A percentile compares a stretch with the other conserved stretches of the same genome.
These are phyloP conservation scores for Smittium mucronatum DNA, from an alignment of 371 early-diverging fungal species.

Conservation along the genomic window DNA sequence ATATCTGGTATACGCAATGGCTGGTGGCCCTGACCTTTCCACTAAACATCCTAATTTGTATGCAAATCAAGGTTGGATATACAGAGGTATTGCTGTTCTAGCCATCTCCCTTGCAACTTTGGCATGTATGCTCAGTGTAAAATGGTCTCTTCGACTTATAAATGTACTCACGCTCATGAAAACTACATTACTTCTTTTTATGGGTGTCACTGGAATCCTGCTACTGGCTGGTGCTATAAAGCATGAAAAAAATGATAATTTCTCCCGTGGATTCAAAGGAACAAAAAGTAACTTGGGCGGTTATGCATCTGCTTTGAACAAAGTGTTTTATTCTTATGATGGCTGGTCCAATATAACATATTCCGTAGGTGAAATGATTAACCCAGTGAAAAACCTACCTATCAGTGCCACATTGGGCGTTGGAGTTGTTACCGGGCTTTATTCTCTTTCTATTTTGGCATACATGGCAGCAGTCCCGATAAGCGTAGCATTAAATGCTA, in stretches of 20 bases:
- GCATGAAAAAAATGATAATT: constrained; percentile 36
- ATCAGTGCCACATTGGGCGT: constrained; percentile 36
- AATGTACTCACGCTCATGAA: constrained; percentile 68
- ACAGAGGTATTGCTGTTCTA: constrained; percentile 49
- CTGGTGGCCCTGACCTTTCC: constrained; percentile 10
- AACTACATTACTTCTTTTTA: constrained; percentile 57
- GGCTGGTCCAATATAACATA: constrained; percentile 85
- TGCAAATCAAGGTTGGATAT: constrained; percentile 36
- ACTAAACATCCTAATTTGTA: constrained; percentile 6
- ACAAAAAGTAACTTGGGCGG: constrained; percentile 45
- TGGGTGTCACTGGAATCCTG: constrained; percentile 60
- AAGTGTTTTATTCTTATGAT: constrained; percentile 83
- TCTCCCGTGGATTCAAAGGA: constrained; percentile 50
- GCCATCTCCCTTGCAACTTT: constrained; percentile 50
- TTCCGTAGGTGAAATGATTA: constrained; percentile 78
- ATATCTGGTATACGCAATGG: constrained; percentile 36
- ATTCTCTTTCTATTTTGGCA: constrained; percentile 72
- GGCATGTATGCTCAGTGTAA: constrained; percentile 57
- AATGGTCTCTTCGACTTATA: constrained; percentile 60
- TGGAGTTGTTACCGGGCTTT: constrained; percentile 51
- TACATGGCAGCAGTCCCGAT: constrained; percentile 69
- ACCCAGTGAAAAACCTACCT: constrained; percentile 72
- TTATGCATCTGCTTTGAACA: constrained; percentile 49
- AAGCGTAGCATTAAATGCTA: constrained; percentile 48
- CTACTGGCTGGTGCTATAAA: constrained; percentile 47